Conservation (phyloP, 257 asterid species). For the Thymus quinquecostatus region DNA sequence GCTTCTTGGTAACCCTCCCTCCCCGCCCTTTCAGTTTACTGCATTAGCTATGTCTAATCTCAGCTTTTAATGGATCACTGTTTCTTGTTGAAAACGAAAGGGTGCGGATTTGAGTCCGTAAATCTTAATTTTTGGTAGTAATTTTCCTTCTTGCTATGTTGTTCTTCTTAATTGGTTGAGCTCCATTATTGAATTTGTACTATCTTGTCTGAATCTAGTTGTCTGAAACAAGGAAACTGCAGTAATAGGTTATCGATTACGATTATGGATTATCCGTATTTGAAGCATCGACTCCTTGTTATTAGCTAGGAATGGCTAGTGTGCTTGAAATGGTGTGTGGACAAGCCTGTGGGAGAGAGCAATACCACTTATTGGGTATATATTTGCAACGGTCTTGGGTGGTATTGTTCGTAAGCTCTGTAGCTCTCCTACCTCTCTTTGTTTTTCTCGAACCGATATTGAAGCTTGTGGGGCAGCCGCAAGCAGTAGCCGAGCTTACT, state of each 20-base stretch:
- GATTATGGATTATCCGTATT: slow-evolving; percentile 1
- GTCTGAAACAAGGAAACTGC: background rate
- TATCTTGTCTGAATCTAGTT: background rate
- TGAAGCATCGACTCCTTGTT: slow-evolving; percentile 27
- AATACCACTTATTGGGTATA: slow-evolving; percentile 52
- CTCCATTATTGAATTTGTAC: background rate
- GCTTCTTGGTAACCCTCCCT: slow-evolving; percentile 51
- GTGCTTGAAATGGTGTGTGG: slow-evolving; percentile 70
- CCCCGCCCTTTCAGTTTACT: background rate
- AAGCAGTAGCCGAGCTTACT: slow-evolving; percentile 47
- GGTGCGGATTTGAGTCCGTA: background rate
- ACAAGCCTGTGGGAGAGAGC: slow-evolving; percentile 63
- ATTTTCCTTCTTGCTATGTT: background rate
- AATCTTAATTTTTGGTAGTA: background rate
- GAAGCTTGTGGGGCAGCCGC: slow-evolving; percentile 50
- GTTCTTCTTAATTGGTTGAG: background rate
- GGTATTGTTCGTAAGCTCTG: slow-evolving; percentile 51
- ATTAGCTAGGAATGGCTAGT: slow-evolving; percentile 72
- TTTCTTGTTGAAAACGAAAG: background rate
- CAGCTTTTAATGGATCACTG: background rate
- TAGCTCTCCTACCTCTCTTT: slow-evolving; percentile 51
- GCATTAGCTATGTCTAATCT: background rate
- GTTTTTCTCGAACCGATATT: slow-evolving; percentile 47
- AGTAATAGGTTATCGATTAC: background rate
- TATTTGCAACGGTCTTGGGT: slow-evolving; percentile 65